A percentile compares a stretch with the other conserved stretches of the same genome.
Conservation (phyloP, 2,329 filamentous ascomycete species). For the Pseudopyricularia cyperi region DNA sequence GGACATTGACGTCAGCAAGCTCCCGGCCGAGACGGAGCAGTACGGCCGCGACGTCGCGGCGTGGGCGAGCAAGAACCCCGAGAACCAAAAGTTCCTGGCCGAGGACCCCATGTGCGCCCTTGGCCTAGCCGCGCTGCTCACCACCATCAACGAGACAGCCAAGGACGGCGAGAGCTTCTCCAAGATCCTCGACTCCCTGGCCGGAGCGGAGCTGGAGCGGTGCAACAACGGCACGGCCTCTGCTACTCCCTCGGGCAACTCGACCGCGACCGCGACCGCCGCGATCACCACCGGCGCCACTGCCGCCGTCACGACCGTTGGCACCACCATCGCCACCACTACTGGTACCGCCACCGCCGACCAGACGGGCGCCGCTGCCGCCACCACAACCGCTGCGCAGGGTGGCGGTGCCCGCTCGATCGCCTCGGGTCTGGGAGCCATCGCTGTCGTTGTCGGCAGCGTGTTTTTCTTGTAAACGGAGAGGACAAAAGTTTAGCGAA, state of each 20-base stretch:
- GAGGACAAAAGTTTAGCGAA: not conserved
- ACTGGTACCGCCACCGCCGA: not conserved
- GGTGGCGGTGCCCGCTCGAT: not conserved
- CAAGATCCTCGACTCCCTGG: too few species aligned
- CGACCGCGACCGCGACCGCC: not conserved
- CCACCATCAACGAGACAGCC: not conserved
- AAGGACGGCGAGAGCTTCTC: not conserved
- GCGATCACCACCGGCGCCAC: not conserved
- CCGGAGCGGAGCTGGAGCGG: not conserved
- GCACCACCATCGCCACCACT: not conserved
- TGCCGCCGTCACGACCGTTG: not conserved
- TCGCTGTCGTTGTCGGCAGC: not conserved
- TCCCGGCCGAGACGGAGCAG: not conserved
- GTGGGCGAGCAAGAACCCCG: not conserved
- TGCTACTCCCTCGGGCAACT: not conserved
- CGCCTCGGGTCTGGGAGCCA: not conserved
- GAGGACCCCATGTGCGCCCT: not conserved
- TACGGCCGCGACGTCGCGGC: not conserved
- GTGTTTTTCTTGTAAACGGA: not conserved
- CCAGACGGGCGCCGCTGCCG: not conserved
- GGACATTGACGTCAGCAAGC: not conserved
- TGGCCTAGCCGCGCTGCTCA: not conserved
- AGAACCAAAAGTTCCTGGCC: not conserved
- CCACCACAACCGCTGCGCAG: not conserved
- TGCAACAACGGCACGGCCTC: not conserved